Evolutionary conservation across 2,329 filamentous ascomycete genomes (phyloP).

Genomic region (Lecanoromycetidae sp.): DNA sequence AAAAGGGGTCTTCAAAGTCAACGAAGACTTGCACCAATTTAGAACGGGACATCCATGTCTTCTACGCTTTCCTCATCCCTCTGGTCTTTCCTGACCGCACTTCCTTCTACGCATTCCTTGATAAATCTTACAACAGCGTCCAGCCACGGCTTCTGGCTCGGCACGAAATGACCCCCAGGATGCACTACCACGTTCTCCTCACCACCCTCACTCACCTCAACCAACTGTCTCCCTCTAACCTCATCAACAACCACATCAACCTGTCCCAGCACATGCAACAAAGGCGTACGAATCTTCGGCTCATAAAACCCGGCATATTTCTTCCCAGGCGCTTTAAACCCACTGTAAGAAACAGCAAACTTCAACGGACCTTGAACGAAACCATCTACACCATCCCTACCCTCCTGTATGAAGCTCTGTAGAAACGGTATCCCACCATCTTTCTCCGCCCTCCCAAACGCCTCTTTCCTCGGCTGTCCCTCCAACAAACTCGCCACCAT

Average conservation of each 20-base stretch:
- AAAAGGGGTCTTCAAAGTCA: too few species aligned
- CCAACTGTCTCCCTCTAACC: constrained; percentile 51
- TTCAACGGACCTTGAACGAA: constrained; percentile 44
- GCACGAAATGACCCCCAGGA: constrained; percentile 84
- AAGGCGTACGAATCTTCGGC: constrained; percentile 62
- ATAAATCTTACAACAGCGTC: constrained; percentile 66
- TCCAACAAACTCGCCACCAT: constrained; percentile 66
- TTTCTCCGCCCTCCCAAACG: constrained; percentile 32
- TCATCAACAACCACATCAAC: constrained; percentile 85
- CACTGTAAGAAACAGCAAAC: constrained; percentile 67
- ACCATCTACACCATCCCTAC: constrained; percentile 8
- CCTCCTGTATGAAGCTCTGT: constrained; percentile 31
- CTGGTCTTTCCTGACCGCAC: constrained; percentile 25
- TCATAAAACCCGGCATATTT: constrained; percentile 60
- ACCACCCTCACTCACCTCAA: constrained; percentile 49
- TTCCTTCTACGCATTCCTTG: constrained; percentile 36
- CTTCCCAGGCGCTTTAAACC: constrained; percentile 54
- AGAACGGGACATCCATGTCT: constrained; percentile 60
- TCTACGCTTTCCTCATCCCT: constrained; percentile 46
- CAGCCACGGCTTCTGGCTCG: constrained; percentile 68
- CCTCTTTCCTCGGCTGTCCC: constrained; percentile 30
- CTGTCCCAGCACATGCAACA: constrained; percentile 69
- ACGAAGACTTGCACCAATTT: too few species aligned
- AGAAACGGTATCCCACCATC: constrained; percentile 41
- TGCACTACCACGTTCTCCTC: constrained; percentile 52